Base-by-base conservation (phyloP, 345 rosid species). In the Salix caprea region DNA sequence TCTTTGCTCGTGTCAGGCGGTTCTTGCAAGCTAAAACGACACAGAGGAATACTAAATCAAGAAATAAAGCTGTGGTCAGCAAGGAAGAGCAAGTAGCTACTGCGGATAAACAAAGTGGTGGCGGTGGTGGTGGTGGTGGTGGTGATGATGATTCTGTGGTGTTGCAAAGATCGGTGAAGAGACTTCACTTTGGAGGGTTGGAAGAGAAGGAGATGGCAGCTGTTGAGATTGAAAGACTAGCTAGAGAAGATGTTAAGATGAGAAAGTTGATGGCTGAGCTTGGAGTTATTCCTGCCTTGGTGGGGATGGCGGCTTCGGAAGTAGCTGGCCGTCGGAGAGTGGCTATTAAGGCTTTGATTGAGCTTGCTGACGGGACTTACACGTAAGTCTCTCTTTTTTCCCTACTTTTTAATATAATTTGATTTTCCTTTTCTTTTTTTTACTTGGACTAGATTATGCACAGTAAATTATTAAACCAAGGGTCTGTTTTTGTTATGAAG, bases 191-290 rank as follows among this genome's bases (percentile, higher is more conserved):
- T 12, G 99, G 99, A 34, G 88, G 82, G 62, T 84, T 81, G 82
- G 91, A 91, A 66, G 98, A 92, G 83, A 92, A 91, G 78, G 89
- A 87, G 78, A 80, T 79, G 67, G 97, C 96, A 4, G 95, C 91
- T 37, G 40, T 64, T 60, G 94, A 91, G 79, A 92, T 96, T 23
- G 88, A 74, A 74, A 88, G 79, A 70, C 79, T 96, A 48, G 92
- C 96, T 15, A 78, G 85, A 77, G 86, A 86, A 75, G 96, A 92
- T 71, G 80, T 67, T 64, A 87, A 87, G 76, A 80, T 78, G 18
- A 85, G 87, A 78, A 91, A 86, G 79, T 79, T 88, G 79, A 90
- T 96, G 90, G 97, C 89, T 2, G 97, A 92, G 86, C 97, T 96
- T 0, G 97, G 99, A 18, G 99, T 96, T 37, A 74, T 93, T 44